Base-by-base conservation (phyloP, 2,329 filamentous ascomycete species). In the Clonostachys chloroleuca region DNA sequence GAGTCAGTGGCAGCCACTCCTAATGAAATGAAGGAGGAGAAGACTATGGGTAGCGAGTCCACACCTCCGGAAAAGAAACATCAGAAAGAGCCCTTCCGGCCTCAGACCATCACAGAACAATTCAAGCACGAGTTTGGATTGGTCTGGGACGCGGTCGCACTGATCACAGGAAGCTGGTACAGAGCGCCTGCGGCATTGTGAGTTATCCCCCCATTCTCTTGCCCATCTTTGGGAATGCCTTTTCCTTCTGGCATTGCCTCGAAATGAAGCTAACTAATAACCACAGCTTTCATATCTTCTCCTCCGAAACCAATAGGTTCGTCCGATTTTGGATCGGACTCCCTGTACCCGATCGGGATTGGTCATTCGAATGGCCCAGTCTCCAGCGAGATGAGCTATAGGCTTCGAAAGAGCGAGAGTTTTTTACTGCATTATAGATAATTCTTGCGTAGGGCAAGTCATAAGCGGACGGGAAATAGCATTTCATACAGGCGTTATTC, bases 141-240 rank as follows among this genome's bases (percentile, higher is more conserved):
- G 14, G 75, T 96, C 12, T 79, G 74, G 58, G 73, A 75, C 49
- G 84, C 83, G 1, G 73, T 81, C 43, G 77, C 80, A 55, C 81
- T 84, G 56, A 83, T 97, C 3, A 20, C 94, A 9, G 75, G 65
- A 53, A 79, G 80, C 50, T 99, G 90, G 89, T 47, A 83, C 6
- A 68, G 74, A 18, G 72, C 91, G 43, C 92, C 92, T 0, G 73
- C 67, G 42, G 78, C 77, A 51, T 48, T 87, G 87, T 94, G 77
- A 82, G 88, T 82, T 50, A 37, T 16, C 24, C 16, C 30, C 6
- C 39, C 34, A 39, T 40, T 20, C 17, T 43, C 13, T 34, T 4
- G 8, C 6, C 4, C 3, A 16, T 9, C 16, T 20, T 6, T 30
- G 12, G 24, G 10, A 24, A 36, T 12, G 33, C 40, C 20, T 17